Conservation (phyloP, 768 basidiomycete genomes). For the Russula compacta region DNA sequence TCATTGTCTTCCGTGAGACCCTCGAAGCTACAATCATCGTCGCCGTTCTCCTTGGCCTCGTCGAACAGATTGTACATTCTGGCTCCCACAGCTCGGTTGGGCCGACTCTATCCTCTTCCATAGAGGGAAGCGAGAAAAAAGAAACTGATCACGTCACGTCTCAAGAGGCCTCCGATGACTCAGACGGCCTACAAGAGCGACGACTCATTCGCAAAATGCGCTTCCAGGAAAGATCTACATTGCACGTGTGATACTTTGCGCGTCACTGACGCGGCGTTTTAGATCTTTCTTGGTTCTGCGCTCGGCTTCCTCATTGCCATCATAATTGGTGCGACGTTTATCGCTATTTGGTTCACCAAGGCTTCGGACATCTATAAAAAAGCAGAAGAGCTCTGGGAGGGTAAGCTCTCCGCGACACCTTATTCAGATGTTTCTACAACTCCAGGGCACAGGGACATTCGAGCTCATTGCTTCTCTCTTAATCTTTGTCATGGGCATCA, state of each 20-base stretch:
- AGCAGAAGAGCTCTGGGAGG: slow-evolving; percentile 91
- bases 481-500: slow-evolving; percentile 89
- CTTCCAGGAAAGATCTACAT: slow-evolving; percentile 39
- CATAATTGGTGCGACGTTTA: slow-evolving; percentile 83
- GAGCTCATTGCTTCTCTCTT: slow-evolving; percentile 63
- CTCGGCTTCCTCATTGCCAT: slow-evolving; percentile 72
- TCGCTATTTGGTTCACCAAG: slow-evolving; percentile 92
- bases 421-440: background rate
- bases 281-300: slow-evolving; percentile 72
- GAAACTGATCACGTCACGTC: background rate
- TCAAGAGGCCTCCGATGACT: slow-evolving; percentile 12
- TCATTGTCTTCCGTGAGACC: slow-evolving; percentile 93
- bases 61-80: slow-evolving; percentile 66
- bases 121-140: background rate
- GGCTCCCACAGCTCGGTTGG: background rate
- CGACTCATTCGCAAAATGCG: slow-evolving; percentile 56
- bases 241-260: background rate
- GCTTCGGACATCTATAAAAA: slow-evolving; percentile 75
- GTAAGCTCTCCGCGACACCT: slow-evolving; percentile 31
- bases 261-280: background rate
- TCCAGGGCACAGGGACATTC: slow-evolving; percentile 47
- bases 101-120: background rate
- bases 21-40: slow-evolving; percentile 90
- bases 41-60: slow-evolving; percentile 83
- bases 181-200: slow-evolving; percentile 26